Evolutionary conservation across 2,329 filamentous ascomycete species (phyloP), one percentile per base, ranked within the genome.

Genomic region (Claviceps paspali): DNA sequence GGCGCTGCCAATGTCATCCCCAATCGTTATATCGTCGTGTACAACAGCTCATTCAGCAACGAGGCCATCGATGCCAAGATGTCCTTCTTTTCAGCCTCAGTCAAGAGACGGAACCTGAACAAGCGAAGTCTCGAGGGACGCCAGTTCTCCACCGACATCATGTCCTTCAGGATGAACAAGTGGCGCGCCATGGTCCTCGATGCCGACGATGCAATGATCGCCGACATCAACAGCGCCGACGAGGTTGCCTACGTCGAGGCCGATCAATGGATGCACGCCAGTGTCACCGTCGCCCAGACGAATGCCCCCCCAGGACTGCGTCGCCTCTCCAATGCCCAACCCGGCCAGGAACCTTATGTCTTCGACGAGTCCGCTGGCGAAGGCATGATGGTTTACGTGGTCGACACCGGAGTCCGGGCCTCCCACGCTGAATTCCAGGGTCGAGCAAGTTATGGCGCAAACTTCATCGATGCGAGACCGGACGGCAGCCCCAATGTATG

Each of bases 11-110:
- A 73, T 47, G 54, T 68, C 41, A 65, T 78, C 33, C 57, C 68
- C 26, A 67, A 71, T 57, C 61, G 63, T 34, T 80, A 76, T 55
- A 78, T 80, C 43, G 73, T 79, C 38, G 73, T 79, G 40, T 79
- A 76, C 61, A 73, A 77, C 53, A 61, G 60, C 44, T 66, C 63
- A 38, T 65, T 64, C 45, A 60, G 57, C 43, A 57, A 65, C 17
- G 63, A 62, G 12, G 57, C 58, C 27, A 65, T 78, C 47, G 53
- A 59, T 27, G 56, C 62, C 34, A 68, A 73, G 52, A 57, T 71
- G 49, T 53, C 59, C 23, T 60, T 55, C 39, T 62, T 75, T 48
- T 62, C 58, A 39, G 50, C 61, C 29, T 53, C 65, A 31, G 53
- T 79, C 39, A 59, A 66, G 52, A 75, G 70, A 56, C 69, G 71